These are phyloP conservation scores for Discostella stelligeroides DNA, from an alignment of 108 stramenopile species.

Conservation along the genomic window DNA sequence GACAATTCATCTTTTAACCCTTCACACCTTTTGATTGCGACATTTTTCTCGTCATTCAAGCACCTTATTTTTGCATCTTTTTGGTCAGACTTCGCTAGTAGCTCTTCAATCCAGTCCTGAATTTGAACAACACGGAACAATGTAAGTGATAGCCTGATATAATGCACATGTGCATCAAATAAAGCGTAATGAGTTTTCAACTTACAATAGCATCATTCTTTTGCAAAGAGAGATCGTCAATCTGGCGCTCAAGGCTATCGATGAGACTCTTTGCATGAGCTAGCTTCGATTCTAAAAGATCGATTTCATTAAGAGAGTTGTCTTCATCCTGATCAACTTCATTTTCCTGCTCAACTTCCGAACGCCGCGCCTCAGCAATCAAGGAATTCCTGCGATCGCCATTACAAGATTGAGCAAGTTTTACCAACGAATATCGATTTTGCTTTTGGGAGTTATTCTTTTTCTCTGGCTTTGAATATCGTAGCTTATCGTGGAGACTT, in stretches of 20 bases:
- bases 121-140: neutral
- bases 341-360: neutral
- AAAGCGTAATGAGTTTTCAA: neutral
- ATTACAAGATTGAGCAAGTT: neutral
- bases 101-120: slow-evolving; percentile 48
- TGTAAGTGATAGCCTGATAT: neutral
- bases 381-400: slow-evolving; percentile 2
- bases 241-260: slow-evolving; percentile 27
- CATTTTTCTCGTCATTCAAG: slow-evolving; percentile 21
- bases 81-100: slow-evolving; percentile 38
- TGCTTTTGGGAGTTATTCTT: neutral
- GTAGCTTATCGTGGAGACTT: slow-evolving; percentile 8
- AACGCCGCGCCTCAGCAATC: slow-evolving; percentile 1
- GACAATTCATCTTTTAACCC: slow-evolving; percentile 10
- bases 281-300: slow-evolving; percentile 28
- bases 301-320: slow-evolving; percentile 8
- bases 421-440: slow-evolving; percentile 5
- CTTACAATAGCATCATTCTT: slow-evolving; percentile 48
- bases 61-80: slow-evolving; percentile 27
- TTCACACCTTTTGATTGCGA: slow-evolving; percentile 4
- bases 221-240: slow-evolving; percentile 42
- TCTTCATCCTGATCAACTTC: slow-evolving; percentile 5
- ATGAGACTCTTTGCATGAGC: slow-evolving; percentile 36
- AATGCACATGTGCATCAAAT: neutral
- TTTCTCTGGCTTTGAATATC: neutral